Evolutionary conservation across 176 grass and related monocot species (phyloP).

Genomic region (Aechmea fasciata): DNA sequence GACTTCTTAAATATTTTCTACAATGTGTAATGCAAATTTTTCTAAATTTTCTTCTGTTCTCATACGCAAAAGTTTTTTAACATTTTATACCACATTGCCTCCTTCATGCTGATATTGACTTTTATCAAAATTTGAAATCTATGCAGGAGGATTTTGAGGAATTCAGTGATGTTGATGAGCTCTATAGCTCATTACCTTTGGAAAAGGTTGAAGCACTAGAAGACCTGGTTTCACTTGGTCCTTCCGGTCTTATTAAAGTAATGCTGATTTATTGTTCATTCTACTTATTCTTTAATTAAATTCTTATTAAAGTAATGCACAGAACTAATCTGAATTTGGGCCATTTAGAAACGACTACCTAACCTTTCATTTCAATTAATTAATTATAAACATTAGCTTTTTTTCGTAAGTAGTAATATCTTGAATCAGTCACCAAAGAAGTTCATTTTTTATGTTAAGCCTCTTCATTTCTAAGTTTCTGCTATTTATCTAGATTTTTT

Average conservation of each 20-base stretch:
- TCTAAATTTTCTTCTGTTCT: constrained; percentile 10
- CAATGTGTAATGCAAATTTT: constrained; percentile 2
- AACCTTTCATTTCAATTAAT: no score
- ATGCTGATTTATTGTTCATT: constrained; percentile 14
- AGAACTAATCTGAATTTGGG: no score
- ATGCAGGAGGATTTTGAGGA: constrained; percentile 97
- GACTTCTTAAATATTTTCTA: constrained; percentile 17
- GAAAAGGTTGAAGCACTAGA: constrained; percentile 99
- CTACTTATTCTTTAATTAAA: constrained; percentile 15
- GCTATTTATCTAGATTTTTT: background rate
- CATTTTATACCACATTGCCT: constrained; percentile 2
- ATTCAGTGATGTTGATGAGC: constrained; percentile 90
- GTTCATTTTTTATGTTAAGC: background rate
- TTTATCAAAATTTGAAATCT: constrained; percentile 14
- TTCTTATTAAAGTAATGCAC: no score
- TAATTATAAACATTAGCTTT: no score
- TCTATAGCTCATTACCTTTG: constrained; percentile 74
- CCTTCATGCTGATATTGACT: constrained; percentile 16
- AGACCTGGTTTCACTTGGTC: constrained; percentile 97
- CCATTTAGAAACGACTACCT: no score
- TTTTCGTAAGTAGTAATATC: no score
- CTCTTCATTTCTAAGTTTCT: background rate
- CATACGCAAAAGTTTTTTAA: constrained; percentile 5
- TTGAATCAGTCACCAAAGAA: no score
- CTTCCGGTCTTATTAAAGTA: constrained; percentile 83